Evolutionary conservation across 768 basidiomycete genomes (phyloP).

Genomic region (Panus rudis): DNA sequence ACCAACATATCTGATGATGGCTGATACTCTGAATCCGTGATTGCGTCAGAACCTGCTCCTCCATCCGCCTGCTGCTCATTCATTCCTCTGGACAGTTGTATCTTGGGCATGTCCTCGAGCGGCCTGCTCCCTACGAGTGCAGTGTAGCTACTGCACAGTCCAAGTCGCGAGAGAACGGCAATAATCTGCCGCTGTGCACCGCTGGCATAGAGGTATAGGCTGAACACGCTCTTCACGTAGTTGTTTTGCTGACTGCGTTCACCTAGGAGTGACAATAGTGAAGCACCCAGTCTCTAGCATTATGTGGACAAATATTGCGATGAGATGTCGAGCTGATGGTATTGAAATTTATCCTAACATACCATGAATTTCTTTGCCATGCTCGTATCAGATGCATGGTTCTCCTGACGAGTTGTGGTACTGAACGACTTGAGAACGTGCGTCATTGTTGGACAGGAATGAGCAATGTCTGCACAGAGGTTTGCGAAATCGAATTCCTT

Average conservation of each 20-base stretch:
- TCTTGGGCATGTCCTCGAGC: neutral
- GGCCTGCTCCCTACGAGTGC: conserved; percentile 4
- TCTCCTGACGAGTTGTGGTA: conserved; percentile 3
- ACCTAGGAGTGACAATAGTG: conserved; percentile 1
- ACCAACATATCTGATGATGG: too few species aligned
- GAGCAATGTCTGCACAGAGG: neutral
- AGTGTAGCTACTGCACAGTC: conserved; percentile 14
- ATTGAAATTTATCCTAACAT: conserved; percentile 5
- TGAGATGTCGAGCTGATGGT: too few species aligned
- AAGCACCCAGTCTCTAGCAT: conserved; percentile 10
- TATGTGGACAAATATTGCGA: conserved; percentile 11
- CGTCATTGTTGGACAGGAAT: conserved; percentile 1
- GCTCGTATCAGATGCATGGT: neutral
- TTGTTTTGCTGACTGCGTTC: conserved; percentile 9
- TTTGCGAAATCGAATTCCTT: neutral
- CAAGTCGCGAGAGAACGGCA: conserved; percentile 10
- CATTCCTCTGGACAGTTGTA: neutral
- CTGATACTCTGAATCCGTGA: too few species aligned
- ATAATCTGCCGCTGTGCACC: conserved; percentile 9
- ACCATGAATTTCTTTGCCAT: conserved; percentile 11
- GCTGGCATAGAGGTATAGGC: conserved; percentile 9
- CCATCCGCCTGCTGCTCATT: neutral
- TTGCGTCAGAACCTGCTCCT: too few species aligned
- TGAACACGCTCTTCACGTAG: conserved; percentile 5
- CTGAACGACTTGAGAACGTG: neutral